A percentile compares a stretch with the other conserved stretches of the same genome.
Conservation (phyloP, 2,329 filamentous ascomycete species). For the Aspergillus chevalieri region DNA sequence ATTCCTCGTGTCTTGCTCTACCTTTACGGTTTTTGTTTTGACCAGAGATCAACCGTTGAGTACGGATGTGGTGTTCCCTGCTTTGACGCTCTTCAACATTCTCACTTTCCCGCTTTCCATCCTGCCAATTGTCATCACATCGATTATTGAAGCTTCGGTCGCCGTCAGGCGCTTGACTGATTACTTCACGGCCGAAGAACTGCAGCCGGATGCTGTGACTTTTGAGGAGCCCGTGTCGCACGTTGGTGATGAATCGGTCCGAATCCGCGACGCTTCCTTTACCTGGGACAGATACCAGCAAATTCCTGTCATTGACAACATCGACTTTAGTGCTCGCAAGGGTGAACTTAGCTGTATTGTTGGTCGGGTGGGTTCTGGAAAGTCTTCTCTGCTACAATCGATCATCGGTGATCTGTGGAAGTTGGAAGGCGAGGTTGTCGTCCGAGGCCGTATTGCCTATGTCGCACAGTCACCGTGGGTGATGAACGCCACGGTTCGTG, state of each 20-base stretch:
- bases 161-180: constrained; percentile 78
- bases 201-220: constrained; percentile 76
- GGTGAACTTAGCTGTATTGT: constrained; percentile 91
- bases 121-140: constrained; percentile 94
- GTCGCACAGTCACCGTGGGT: constrained; percentile 93
- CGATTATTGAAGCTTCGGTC: constrained; percentile 92
- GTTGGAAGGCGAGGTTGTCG: constrained; percentile 70
- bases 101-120: constrained; percentile 91
- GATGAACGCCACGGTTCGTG: constrained; percentile 93
- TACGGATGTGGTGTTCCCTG: constrained; percentile 93
- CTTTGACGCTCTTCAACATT: constrained; percentile 87
- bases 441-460: constrained; percentile 80
- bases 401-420: constrained; percentile 92
- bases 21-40: constrained; percentile 89
- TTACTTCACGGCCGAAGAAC: constrained; percentile 81
- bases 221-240: constrained; percentile 65
- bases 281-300: constrained; percentile 86
- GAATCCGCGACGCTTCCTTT: constrained; percentile 78
- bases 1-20: constrained; percentile 94
- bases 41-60: constrained; percentile 75
- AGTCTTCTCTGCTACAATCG: constrained; percentile 84
- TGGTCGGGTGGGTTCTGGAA: constrained; percentile 88
- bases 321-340: constrained; percentile 84
- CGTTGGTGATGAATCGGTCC: constrained; percentile 76
- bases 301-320: constrained; percentile 64